Conservation (phyloP, 2,329 filamentous ascomycete species). For the Raffaelea deltoideospora region DNA sequence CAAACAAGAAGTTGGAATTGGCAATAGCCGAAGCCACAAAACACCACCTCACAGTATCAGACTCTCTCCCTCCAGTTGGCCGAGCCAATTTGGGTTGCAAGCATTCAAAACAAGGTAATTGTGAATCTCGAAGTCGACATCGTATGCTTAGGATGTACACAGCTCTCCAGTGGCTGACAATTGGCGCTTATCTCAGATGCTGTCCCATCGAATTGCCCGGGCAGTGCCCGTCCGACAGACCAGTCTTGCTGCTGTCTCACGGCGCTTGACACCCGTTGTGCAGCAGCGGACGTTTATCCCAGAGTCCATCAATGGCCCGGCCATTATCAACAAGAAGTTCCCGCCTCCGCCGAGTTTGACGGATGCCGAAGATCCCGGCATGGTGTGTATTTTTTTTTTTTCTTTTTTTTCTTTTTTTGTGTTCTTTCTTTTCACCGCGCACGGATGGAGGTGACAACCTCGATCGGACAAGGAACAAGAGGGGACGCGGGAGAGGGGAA, state of each 20-base stretch:
- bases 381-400: too few relatives aligned
- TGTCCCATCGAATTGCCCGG: conserved; percentile 43
- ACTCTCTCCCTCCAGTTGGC: too few relatives aligned
- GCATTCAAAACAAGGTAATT: too few relatives aligned
- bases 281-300: conserved; percentile 45
- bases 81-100: too few relatives aligned
- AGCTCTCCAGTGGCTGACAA: too few relatives aligned
- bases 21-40: not conserved
- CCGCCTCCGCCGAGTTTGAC: conserved; percentile 30
- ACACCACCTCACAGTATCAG: not conserved
- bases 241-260: conserved; percentile 27
- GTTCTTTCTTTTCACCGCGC: too few relatives aligned
- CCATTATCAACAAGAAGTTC: conserved; percentile 35
- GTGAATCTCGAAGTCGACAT: too few relatives aligned
- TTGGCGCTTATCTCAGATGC: conserved; percentile 45
- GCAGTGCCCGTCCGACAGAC: conserved; percentile 30
- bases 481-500: not conserved
- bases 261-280: conserved; percentile 31
- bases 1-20: not conserved
- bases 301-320: conserved; percentile 28
- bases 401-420: too few relatives aligned
- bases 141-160: too few relatives aligned
- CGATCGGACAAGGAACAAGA: not conserved
- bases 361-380: conserved; percentile 49
- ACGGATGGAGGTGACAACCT: conserved; percentile 21